phyloP scores from a whole-genome alignment of 208 protist species.

The Trypanosomatidae sp. region DNA sequence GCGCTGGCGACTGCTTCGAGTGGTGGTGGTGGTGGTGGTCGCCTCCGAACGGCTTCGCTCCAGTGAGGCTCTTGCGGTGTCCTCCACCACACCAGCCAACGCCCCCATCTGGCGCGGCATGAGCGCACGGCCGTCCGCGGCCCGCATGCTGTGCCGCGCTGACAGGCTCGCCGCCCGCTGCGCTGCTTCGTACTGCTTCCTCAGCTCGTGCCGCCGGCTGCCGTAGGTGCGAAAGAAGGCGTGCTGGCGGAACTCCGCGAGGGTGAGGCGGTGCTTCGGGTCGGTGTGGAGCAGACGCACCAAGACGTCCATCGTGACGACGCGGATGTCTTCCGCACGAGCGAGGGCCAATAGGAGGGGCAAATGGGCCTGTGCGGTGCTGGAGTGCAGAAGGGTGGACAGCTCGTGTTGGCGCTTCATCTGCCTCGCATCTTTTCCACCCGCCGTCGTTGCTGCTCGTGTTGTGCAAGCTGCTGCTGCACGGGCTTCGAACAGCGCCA shows the following conservation, averaged over 20 bases:
- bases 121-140: too few species aligned
- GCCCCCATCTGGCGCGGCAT: too few species aligned
- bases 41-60: too few species aligned
- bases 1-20: too few species aligned
- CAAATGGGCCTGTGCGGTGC: constrained; percentile 7
- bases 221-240: constrained; percentile 27
- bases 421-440: too few species aligned
- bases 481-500: constrained; percentile 7
- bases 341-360: constrained; percentile 21
- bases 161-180: too few species aligned
- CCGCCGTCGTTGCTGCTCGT: too few species aligned
- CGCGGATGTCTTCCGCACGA: constrained; percentile 2
- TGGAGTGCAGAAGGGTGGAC: constrained; percentile 8
- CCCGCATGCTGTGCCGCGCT: too few species aligned
- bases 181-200: constrained; percentile 4
- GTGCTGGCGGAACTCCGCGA: constrained; percentile 28
- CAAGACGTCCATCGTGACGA: constrained; percentile 23
- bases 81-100: too few species aligned
- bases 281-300: constrained; percentile 34
- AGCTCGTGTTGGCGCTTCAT: constrained; percentile 5
- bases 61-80: too few species aligned
- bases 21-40: too few species aligned
- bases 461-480: too few species aligned
- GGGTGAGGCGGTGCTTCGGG: constrained; percentile 29
- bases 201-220: constrained; percentile 14